phyloP scores from a whole-genome alignment of 352 stramenopile species.

The Pythium grandisporangium region DNA sequence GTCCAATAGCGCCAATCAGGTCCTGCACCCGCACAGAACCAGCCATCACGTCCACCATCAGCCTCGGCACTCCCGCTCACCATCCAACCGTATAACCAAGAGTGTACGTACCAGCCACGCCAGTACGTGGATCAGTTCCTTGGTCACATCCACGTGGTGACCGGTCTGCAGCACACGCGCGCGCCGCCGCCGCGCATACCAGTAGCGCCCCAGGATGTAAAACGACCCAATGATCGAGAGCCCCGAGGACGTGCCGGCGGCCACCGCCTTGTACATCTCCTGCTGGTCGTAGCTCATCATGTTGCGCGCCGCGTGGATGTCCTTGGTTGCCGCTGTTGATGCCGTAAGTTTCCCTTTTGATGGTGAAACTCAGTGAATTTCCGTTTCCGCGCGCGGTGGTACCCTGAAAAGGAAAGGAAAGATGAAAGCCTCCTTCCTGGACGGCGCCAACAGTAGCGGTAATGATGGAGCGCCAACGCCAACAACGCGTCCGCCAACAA shows the following conservation, averaged over 20 bases:
- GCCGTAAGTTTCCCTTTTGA: slow-evolving; percentile 6
- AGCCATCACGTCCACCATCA: neutral
- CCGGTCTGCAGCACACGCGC: slow-evolving; percentile 19
- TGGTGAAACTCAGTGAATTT: too few species aligned
- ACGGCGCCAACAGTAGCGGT: too few species aligned
- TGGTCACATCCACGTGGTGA: slow-evolving; percentile 72
- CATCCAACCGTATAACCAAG: slow-evolving; percentile 1
- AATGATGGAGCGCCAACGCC: too few species aligned
- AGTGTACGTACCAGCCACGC: slow-evolving; percentile 62
- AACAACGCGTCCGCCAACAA: too few species aligned
- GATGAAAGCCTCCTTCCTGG: too few species aligned
- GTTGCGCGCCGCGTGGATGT: neutral
- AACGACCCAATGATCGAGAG: slow-evolving; percentile 72
- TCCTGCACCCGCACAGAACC: slow-evolving; percentile 22
- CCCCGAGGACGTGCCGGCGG: slow-evolving; percentile 56
- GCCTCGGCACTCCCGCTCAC: neutral
- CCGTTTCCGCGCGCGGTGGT: too few species aligned
- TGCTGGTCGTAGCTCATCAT: slow-evolving; percentile 7
- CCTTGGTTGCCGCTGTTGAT: too few species aligned
- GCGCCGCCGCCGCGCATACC: slow-evolving; percentile 52
- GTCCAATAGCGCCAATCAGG: slow-evolving; percentile 54
- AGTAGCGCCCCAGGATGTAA: slow-evolving; percentile 82
- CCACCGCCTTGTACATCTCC: slow-evolving; percentile 28
- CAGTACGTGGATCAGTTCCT: slow-evolving; percentile 81
- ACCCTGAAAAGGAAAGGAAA: too few species aligned